Percentiles rank a stretch among this genome's conserved stretches.
Conservation (phyloP, 2,329 filamentous ascomycete species). For the Diaporthe sp. region DNA sequence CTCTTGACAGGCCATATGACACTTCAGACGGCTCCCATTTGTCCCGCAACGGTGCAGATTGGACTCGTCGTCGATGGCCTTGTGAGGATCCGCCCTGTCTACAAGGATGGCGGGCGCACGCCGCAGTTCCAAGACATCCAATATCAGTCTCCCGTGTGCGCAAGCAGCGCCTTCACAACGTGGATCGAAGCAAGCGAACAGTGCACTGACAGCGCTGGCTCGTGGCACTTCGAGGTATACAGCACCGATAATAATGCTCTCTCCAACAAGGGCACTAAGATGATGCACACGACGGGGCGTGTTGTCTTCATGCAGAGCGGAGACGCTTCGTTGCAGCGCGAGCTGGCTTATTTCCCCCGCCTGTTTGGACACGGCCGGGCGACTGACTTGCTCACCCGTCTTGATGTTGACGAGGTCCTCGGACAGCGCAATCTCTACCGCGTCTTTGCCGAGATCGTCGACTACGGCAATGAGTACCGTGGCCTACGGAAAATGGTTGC, state of each 20-base stretch:
- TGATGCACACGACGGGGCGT: slow-evolving; percentile 42
- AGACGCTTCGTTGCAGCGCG: slow-evolving; percentile 40
- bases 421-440: slow-evolving; percentile 55
- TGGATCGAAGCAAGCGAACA: slow-evolving; percentile 24
- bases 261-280: not conserved
- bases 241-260: not conserved
- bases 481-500: slow-evolving; percentile 51
- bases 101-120: slow-evolving; percentile 38
- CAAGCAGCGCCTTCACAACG: slow-evolving; percentile 45
- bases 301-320: slow-evolving; percentile 37
- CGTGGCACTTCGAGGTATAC: slow-evolving; percentile 16
- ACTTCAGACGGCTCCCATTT: slow-evolving; percentile 53
- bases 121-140: slow-evolving; percentile 50
- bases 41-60: slow-evolving; percentile 55
- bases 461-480: slow-evolving; percentile 51
- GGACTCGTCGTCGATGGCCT: slow-evolving; percentile 52
- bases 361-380: slow-evolving; percentile 43
- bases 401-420: slow-evolving; percentile 49
- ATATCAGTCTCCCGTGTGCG: slow-evolving; percentile 51
- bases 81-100: slow-evolving; percentile 49
- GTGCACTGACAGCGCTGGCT: not conserved
- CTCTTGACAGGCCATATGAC: slow-evolving; percentile 56
- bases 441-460: slow-evolving; percentile 53
- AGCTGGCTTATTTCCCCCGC: slow-evolving; percentile 42
- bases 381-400: slow-evolving; percentile 37